phyloP scores from a whole-genome alignment of 1,284 basidiomycete species.

The Neonothopanus nambi region DNA sequence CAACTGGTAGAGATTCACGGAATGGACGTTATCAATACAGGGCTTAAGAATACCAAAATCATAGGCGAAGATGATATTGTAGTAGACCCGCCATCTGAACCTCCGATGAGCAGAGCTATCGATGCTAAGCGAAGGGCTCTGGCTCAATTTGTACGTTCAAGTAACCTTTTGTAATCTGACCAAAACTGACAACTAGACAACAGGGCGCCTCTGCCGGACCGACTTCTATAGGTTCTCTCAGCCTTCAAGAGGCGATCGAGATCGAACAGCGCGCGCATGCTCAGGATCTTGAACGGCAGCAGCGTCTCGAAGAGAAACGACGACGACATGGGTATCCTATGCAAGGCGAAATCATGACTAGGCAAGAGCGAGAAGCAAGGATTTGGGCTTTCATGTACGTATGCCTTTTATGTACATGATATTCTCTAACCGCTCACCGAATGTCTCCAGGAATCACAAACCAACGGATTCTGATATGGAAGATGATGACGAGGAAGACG shows the following conservation, averaged over 20 bases:
- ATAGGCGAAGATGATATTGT: constrained; percentile 62
- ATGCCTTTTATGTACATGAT: constrained; percentile 9
- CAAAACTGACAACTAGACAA: not conserved
- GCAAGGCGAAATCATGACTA: constrained; percentile 57
- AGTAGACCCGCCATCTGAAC: constrained; percentile 50
- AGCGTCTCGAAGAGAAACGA: constrained; percentile 59
- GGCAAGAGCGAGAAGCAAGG: constrained; percentile 66
- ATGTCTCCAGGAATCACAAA: constrained; percentile 63
- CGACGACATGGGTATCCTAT: constrained; percentile 56
- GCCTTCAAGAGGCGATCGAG: constrained; percentile 67
- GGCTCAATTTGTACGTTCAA: constrained; percentile 57
- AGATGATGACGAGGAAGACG: constrained; percentile 59
- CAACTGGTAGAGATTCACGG: constrained; percentile 70
- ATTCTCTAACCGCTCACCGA: constrained; percentile 15
- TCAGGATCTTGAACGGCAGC: constrained; percentile 60
- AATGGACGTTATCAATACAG: constrained; percentile 62
- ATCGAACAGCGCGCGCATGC: constrained; percentile 66
- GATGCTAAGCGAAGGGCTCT: constrained; percentile 71
- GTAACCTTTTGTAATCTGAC: not conserved
- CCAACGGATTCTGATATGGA: constrained; percentile 77
- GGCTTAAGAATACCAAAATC: constrained; percentile 60
- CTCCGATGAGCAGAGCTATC: constrained; percentile 52
- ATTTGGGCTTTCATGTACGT: constrained; percentile 76
- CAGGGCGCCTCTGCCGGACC: constrained; percentile 12
- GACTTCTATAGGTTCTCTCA: constrained; percentile 43